A percentile compares a stretch with the other conserved stretches of the same genome.
Evolutionary conservation across 1,139 yeast species (phyloP).

Genomic region (Hyphopichia buzzinii): DNA sequence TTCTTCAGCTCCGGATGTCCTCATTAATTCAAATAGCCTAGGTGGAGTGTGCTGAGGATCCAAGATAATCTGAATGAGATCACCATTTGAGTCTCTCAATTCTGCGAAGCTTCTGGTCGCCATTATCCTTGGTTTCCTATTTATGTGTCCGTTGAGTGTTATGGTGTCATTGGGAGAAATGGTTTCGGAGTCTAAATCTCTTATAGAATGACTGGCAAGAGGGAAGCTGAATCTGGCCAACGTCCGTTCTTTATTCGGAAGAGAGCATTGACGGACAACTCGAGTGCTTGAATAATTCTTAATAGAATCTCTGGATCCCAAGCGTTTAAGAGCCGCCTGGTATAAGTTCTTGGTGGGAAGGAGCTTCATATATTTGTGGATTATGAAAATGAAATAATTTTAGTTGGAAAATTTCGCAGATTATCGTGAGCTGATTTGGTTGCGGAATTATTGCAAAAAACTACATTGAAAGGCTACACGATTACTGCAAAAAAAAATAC

Average conservation of each 20-base stretch:
- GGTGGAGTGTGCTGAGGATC: slow-evolving; percentile 41
- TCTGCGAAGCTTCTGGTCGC: slow-evolving; percentile 61
- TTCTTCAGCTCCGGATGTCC: slow-evolving; percentile 62
- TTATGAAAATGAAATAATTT: too few species aligned
- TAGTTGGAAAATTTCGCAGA: too few species aligned
- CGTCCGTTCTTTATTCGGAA: slow-evolving; percentile 24
- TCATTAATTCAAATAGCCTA: slow-evolving; percentile 39
- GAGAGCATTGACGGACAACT: slow-evolving; percentile 4
- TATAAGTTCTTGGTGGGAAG: too few species aligned
- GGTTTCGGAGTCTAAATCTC: slow-evolving; percentile 14
- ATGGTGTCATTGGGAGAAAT: slow-evolving; percentile 17
- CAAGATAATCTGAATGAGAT: slow-evolving; percentile 59
- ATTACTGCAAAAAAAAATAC: too few species aligned
- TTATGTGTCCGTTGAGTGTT: slow-evolving; percentile 75
- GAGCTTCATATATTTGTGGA: too few species aligned
- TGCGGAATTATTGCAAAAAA: too few species aligned
- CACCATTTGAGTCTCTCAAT: slow-evolving; percentile 71
- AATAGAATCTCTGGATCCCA: too few species aligned
- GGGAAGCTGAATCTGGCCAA: slow-evolving; percentile 40
- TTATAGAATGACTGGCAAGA: slow-evolving; percentile 31
- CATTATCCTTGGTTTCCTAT: slow-evolving; percentile 58
- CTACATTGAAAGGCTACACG: too few species aligned
- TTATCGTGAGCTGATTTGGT: too few species aligned
- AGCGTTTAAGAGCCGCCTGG: too few species aligned
- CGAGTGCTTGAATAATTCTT: too few species aligned